Evolutionary conservation across 129 eudicot genomes (phyloP).

Genomic region (Glebionis coronaria): DNA sequence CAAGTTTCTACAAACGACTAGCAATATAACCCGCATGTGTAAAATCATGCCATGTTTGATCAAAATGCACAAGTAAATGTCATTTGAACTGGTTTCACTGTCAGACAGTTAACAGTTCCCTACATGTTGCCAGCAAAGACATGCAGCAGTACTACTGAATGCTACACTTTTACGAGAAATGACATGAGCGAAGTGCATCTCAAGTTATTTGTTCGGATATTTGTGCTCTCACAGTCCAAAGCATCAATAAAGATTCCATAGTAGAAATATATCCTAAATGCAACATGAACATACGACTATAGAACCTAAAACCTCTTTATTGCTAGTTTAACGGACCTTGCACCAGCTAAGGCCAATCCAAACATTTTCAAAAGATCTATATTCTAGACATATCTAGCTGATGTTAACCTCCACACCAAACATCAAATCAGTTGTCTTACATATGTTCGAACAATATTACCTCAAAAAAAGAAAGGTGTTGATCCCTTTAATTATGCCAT

Average conservation of each 20-base stretch:
- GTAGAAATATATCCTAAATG: not conserved
- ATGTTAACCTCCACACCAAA: constrained; percentile 16
- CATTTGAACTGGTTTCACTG: not conserved
- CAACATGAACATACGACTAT: not conserved
- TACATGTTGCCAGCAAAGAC: constrained; percentile 6
- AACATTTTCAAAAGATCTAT: not conserved
- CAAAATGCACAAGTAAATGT: not conserved
- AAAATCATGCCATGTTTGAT: not conserved
- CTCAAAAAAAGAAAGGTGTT: constrained; percentile 34
- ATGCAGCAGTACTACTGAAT: not conserved
- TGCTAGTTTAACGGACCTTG: constrained; percentile 20
- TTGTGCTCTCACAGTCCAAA: constrained; percentile 3
- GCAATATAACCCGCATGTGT: not conserved
- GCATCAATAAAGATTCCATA: not conserved
- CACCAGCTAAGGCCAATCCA: constrained; percentile 10
- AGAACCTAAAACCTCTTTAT: constrained; percentile 15
- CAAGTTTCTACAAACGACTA: constrained; percentile 8
- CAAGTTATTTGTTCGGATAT: not conserved
- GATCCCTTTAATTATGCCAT: too few relatives aligned
- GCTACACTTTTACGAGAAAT: not conserved
- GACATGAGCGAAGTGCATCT: not conserved
- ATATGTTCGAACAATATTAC: constrained; percentile 17
- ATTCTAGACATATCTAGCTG: not conserved
- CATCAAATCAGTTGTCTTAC: constrained; percentile 13
- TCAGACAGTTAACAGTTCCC: not conserved